phyloP scores from a whole-genome alignment of 306 rosid species.

The Carpinus fangiana region DNA sequence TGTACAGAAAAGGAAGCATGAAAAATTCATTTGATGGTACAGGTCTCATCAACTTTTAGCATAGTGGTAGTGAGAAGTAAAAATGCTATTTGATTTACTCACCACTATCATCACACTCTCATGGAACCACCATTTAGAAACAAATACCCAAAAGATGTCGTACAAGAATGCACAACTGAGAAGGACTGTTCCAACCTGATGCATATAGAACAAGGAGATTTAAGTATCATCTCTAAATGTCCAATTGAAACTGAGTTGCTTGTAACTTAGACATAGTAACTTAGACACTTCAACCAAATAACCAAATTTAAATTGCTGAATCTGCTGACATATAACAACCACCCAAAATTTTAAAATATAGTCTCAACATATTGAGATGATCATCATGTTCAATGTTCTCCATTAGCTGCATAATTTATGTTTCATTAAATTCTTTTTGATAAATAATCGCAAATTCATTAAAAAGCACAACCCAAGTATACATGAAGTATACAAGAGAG shows the following conservation, averaged over 20 bases:
- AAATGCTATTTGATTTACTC: constrained; percentile 36
- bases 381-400: neutral
- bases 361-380: neutral
- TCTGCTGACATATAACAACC: neutral
- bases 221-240: constrained; percentile 12
- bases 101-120: constrained; percentile 99
- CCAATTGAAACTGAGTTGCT: constrained; percentile 11
- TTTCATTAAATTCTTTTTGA: neutral
- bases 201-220: constrained; percentile 6
- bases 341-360: neutral
- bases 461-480: too few relatives aligned
- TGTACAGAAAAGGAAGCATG: constrained; percentile 33
- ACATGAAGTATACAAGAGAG: too few relatives aligned
- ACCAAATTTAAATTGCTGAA: neutral
- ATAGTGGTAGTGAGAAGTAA: constrained; percentile 2
- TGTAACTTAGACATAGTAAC: neutral
- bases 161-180: constrained; percentile 93
- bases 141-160: constrained; percentile 97
- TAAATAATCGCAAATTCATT: too few relatives aligned
- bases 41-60: neutral
- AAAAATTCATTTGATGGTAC: neutral
- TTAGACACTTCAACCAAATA: constrained; percentile 6
- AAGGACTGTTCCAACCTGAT: constrained; percentile 98
- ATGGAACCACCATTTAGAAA: constrained; percentile 94
- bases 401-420: neutral